Base-by-base conservation (phyloP, 2,329 filamentous ascomycete genomes). In the Pestalotiopsis fici region DNA sequence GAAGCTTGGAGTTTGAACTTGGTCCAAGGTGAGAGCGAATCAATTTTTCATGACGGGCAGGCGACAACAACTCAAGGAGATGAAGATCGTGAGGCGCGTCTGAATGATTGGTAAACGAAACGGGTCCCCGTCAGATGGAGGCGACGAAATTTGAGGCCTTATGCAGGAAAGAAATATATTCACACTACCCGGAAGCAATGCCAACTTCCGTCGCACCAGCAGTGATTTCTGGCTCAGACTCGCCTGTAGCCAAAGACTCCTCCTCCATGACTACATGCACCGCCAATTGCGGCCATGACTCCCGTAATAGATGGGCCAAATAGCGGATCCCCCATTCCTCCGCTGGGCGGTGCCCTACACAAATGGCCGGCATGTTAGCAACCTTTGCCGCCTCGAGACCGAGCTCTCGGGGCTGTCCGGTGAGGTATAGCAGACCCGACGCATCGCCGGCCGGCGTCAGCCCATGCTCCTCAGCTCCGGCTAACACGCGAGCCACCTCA, bases 1-100 rank as follows among this genome's bases (percentile, higher is more conserved):
- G 23, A 80, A 72, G 71, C 65, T 84, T 28, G 35, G 60, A 35
- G n/a, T 37, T 56, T 56, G 13, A 50, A 6, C 15, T 11, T 2
- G 0, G 3, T 50, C 31, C n/a, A n/a, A n/a, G n/a, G n/a, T n/a
- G n/a, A n/a, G n/a, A n/a, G n/a, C n/a, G n/a, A n/a, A n/a, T n/a
- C n/a, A n/a, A n/a, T n/a, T n/a, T n/a, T n/a, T n/a, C n/a, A n/a
- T n/a, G n/a, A n/a, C n/a, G n/a, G n/a, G n/a, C n/a, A n/a, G n/a
- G n/a, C n/a, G n/a, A n/a, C n/a, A n/a, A n/a, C n/a, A n/a, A n/a
- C n/a, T n/a, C n/a, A n/a, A n/a, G n/a, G n/a, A n/a, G n/a, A n/a
- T n/a, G n/a, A n/a, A n/a, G n/a, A n/a, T n/a, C n/a, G n/a, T n/a
- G n/a, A 35, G 31, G 31, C 5, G 31, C 11, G 7, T 35, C 31